Conservation (phyloP, 1,284 basidiomycete genomes). For the Irpex lacteus region DNA sequence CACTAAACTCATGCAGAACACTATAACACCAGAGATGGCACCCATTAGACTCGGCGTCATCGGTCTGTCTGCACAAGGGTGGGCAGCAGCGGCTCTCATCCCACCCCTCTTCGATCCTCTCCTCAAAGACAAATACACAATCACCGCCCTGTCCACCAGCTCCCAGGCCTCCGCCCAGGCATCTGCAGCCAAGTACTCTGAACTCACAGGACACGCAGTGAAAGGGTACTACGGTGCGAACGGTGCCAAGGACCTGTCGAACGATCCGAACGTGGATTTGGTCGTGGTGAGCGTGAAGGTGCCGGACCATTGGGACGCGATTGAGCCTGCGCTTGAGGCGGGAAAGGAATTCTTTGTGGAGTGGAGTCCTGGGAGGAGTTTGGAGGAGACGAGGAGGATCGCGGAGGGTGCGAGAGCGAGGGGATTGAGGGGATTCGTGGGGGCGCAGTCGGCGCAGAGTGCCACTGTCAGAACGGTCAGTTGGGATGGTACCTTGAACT, state of each 20-base stretch:
- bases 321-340: slow-evolving; percentile 29
- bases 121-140: slow-evolving; percentile 17
- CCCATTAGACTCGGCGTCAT: slow-evolving; percentile 29
- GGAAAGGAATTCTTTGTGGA: slow-evolving; percentile 37
- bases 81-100: slow-evolving; percentile 26
- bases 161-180: slow-evolving; percentile 24
- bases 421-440: slow-evolving; percentile 30
- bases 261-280: slow-evolving; percentile 32
- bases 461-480: slow-evolving; percentile 26
- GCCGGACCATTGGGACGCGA: slow-evolving; percentile 24
- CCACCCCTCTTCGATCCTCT: slow-evolving; percentile 21
- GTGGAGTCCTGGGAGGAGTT: slow-evolving; percentile 32
- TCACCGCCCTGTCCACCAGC: slow-evolving; percentile 29
- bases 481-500: not conserved
- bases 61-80: slow-evolving; percentile 31
- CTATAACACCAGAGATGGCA: not conserved
- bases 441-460: slow-evolving; percentile 29
- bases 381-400: slow-evolving; percentile 28
- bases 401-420: slow-evolving; percentile 28
- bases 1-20: too few relatives aligned
- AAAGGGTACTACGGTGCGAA: slow-evolving; percentile 28
- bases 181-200: slow-evolving; percentile 24
- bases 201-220: slow-evolving; percentile 17
- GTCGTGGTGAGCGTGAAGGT: slow-evolving; percentile 32
- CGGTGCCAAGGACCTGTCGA: slow-evolving; percentile 20